Base-by-base conservation (phyloP, 345 rosid species). In the Murraya paniculata region DNA sequence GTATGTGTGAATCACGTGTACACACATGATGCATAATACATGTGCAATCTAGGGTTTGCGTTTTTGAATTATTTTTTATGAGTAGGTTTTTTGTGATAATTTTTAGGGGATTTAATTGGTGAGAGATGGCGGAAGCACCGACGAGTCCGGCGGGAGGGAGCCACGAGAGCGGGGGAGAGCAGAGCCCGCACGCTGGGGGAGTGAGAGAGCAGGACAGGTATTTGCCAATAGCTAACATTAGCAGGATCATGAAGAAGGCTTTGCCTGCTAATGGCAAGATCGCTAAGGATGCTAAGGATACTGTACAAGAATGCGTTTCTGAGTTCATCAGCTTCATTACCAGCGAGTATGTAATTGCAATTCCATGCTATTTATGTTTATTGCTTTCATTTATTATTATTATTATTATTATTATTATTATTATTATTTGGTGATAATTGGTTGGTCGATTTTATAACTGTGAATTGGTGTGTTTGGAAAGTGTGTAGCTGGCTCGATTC, bases 221-320 rank as follows among this genome's bases (percentile, higher is more conserved):
- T 82, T 89, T 90, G 70, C 91, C 93, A 0, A 87, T 90, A 58
- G 91, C 93, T 5, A 90, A 90, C 67, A 87, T 90, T 6, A 90
- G 93, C 77, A 82, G 93, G 88, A 90, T 88, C 86, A 90, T 88
- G 93, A 90, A 90, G 87, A 90, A 86, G 76, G 91, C 91, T 1
- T 77, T 88, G 84, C 91, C 93, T 31, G 86, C 91, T 0, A 90
- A 88, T 31, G 93, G 89, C 1, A 90, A 88, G 84, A 90, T 90
- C 69, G 90, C 90, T 0, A 88, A 90, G 82, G 93, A 90, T 59
- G 91, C 91, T 7, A 90, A 88, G 74, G 93, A 88, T 16, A 90
- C 91, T 25, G 93, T 88, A 14, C 93, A 90, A 75, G 93, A 90
- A 81, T 90, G 93, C 67, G 93, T 90, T 41, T 90, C 93, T 57